Base-by-base conservation (phyloP, 1,139 yeast species). In the Lodderomyces elongisporus region DNA sequence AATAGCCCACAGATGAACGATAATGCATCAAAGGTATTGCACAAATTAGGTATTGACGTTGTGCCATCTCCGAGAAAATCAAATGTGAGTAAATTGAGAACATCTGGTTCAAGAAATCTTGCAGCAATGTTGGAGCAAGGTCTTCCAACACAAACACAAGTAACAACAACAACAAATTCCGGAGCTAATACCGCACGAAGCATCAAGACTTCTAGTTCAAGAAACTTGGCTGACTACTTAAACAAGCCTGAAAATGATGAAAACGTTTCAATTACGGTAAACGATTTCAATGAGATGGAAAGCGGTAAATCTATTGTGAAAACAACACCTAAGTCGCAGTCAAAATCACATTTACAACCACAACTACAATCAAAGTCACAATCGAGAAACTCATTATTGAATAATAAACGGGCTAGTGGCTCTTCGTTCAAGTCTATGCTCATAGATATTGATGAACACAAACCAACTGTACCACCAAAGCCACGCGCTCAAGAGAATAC, bases 191-290 rank as follows among this genome's bases (percentile, higher is more conserved):
- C 21, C 40, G 26, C 17, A 16, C 24, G 25, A 16, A 25, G 17
- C 15, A 46, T 63, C 38, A 66, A 70, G 42, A 66, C 74, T 18
- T 65, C 74, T 4, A 65, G 73, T 33, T 68, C 75, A 2, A 67
- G 60, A 40, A 56, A 65, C 39, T 63, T 72, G 29, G 54, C 73
- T 3, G 51, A 58, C 21, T 58, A 41, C 31, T 36, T 42, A 13
- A 29, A 35, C 13, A n/a, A 10, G 14, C 14, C 12, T 24, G 14
- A 10, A 24, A 18, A 10, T 18, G 34, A 36, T 26, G 35, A 30
- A 7, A 23, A 32, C 17, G 31, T 28, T 5, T n/a, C 16, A 14
- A 42, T 34, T 32, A 38, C 42, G 9, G 30, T 42, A 22, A 41
- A 38, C 6, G 31, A 34, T 25, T 42, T 30, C 15, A 42, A 37